These are phyloP conservation scores for Beauveria rudraprayagi DNA, from an alignment of 2,329 filamentous ascomycete genomes.

Conservation along the genomic window DNA sequence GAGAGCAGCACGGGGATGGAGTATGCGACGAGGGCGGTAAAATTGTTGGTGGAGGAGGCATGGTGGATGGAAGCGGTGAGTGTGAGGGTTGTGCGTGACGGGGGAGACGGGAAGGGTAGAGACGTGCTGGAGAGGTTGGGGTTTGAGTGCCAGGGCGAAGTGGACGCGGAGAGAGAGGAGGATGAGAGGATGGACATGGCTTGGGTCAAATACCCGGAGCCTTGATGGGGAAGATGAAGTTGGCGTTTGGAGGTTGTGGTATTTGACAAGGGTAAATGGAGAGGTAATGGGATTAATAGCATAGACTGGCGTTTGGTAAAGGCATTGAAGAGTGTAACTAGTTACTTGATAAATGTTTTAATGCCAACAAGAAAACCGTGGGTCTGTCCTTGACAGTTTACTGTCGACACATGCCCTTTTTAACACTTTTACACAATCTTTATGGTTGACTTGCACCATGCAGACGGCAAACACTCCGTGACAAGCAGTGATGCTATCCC, in stretches of 20 bases:
- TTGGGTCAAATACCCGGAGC: slow-evolving; percentile 1
- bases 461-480: background rate
- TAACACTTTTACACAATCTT: too few relatives aligned
- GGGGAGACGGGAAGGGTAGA: background rate
- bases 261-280: too few relatives aligned
- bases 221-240: background rate
- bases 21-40: background rate
- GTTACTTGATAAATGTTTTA: too few relatives aligned
- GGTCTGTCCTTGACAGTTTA: too few relatives aligned
- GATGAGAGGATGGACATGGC: background rate
- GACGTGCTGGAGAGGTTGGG: background rate
- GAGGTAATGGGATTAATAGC: too few relatives aligned
- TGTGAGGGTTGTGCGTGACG: background rate
- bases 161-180: background rate
- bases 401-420: too few relatives aligned
- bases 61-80: background rate
- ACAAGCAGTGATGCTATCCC: background rate
- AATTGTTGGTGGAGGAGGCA: background rate
- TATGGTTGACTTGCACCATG: too few relatives aligned
- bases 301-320: too few relatives aligned
- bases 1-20: background rate
- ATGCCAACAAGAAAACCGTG: too few relatives aligned
- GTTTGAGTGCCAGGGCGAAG: background rate
- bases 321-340: too few relatives aligned
- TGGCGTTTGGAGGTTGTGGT: background rate